Evolutionary conservation across 1,139 yeast species (phyloP).

Genomic region (Geotrichum cucujoidarum): DNA sequence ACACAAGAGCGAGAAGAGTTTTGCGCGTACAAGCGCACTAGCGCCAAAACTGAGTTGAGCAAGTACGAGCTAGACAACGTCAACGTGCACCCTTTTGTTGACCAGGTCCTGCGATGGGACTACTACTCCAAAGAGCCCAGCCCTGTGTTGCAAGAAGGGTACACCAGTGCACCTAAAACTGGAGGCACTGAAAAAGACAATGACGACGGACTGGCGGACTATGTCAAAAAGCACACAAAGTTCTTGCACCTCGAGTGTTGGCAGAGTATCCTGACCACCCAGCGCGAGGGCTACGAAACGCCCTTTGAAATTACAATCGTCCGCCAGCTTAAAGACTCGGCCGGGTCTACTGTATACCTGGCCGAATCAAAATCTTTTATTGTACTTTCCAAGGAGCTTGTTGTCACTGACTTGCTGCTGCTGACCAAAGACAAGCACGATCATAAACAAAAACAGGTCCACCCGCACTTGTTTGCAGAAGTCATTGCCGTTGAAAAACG

Average conservation of each 20-base stretch:
- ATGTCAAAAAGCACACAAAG: slow-evolving; percentile 80
- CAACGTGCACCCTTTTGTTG: too few species aligned
- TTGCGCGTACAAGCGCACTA: too few species aligned
- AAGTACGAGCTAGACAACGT: too few species aligned
- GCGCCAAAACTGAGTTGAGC: too few species aligned
- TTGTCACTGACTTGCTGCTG: slow-evolving; percentile 76
- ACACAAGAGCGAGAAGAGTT: too few species aligned
- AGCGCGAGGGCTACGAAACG: slow-evolving; percentile 54
- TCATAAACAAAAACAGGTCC: slow-evolving; percentile 16
- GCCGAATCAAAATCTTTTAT: slow-evolving; percentile 49
- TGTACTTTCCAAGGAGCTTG: slow-evolving; percentile 49
- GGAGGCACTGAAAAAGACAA: slow-evolving; percentile 54
- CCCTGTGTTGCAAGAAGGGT: slow-evolving; percentile 65
- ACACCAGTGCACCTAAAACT: too few species aligned
- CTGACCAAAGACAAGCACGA: slow-evolving; percentile 46
- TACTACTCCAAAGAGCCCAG: slow-evolving; percentile 52
- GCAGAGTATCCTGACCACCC: slow-evolving; percentile 79
- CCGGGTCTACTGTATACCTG: slow-evolving; percentile 62
- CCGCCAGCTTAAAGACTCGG: slow-evolving; percentile 16
- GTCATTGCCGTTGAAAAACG: too few species aligned
- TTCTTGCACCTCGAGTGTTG: slow-evolving; percentile 85
- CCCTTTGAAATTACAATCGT: slow-evolving; percentile 57
- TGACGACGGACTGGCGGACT: slow-evolving; percentile 40
- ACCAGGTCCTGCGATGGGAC: slow-evolving; percentile 70
- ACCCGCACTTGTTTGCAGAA: not conserved